phyloP scores from a whole-genome alignment of 1,139 yeast genomes.

The Kodamaea sp. region DNA sequence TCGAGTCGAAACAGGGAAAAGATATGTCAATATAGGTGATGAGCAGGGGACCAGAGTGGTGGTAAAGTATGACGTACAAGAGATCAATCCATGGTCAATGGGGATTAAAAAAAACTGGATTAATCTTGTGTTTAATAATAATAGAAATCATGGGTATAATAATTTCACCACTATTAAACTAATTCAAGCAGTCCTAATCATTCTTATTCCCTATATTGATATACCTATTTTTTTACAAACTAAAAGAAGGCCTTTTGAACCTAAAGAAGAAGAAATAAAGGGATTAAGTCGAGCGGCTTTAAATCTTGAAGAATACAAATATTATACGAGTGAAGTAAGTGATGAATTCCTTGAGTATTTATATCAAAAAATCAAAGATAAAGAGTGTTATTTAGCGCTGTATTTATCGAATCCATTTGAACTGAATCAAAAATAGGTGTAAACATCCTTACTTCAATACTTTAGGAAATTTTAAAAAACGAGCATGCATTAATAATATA shows the following conservation, averaged over 20 bases:
- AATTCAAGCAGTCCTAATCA: constrained; percentile 18
- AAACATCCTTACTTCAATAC: too few species aligned
- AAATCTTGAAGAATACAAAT: constrained; percentile 10
- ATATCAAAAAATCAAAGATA: constrained; percentile 18
- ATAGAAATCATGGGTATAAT: constrained; percentile 19
- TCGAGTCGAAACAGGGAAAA: constrained; percentile 27
- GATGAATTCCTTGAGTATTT: constrained; percentile 19
- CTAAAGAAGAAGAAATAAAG: neutral
- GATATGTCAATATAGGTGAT: constrained; percentile 30
- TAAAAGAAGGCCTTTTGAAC: constrained; percentile 1
- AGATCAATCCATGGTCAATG: constrained; percentile 25
- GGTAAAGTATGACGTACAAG: constrained; percentile 23
- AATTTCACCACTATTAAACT: constrained; percentile 14
- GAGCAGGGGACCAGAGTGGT: constrained; percentile 26
- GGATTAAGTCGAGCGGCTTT: neutral
- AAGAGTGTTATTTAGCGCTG: constrained; percentile 22
- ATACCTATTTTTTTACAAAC: constrained; percentile 13
- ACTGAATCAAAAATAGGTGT: constrained; percentile 2
- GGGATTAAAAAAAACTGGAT: constrained; percentile 35
- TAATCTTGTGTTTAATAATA: constrained; percentile 30
- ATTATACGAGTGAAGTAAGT: constrained; percentile 14
- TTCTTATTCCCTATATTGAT: constrained; percentile 32
- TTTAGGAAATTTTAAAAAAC: neutral
- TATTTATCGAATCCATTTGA: constrained; percentile 9
- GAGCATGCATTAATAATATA: too few species aligned